Evolutionary conservation across 129 eudicot species (phyloP), one percentile per base, ranked within the genome.

Genomic region (Dittrichia graveolens): DNA sequence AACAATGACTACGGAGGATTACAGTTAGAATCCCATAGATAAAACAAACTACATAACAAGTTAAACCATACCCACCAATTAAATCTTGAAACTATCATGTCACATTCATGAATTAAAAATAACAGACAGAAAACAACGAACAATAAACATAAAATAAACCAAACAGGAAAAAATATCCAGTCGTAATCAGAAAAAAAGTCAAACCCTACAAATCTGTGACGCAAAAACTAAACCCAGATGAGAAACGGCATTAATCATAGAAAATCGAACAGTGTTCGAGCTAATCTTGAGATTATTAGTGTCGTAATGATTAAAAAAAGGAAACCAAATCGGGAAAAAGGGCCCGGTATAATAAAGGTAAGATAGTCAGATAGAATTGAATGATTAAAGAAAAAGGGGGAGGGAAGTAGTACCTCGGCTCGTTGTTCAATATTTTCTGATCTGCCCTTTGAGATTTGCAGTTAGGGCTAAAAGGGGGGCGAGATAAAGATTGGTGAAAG

Each of bases 381-480:
- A 37, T 61, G 42, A 50, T 49, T 35, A 57, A 69, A 65, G 12
- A 42, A 41, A 65, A 69, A 59, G 42, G 39, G 57, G 67, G 19
- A 45, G 68, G 72, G 38, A 58, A 14, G 6, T 7, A 13, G 31
- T 38, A 76, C 65, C 46, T 54, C 16, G 31, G 31, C 31, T 15
- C 35, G 10, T 43, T 16, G 54, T 12, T 34, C 31, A 35, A 48
- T 40, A 72, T 73, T 73, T 77, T 69, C 48, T 69, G 76, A 77
- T 46, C 7, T 58, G 46, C 69, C 80, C 69, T 77, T 59, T 45
- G 54, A 77, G 70, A 76, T 76, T 76, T 68, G 81, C 69, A 76
- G 70, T 61, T 59, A 54, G 55, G 72, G 73, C 57, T 52, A 48
- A 44, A 10, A 9, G 34, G 71, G 75, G 81, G 56, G 56, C 42